These are phyloP conservation scores for Allantophomopsis cytisporea DNA, from an alignment of 2,329 filamentous ascomycete genomes.

Conservation along the genomic window DNA sequence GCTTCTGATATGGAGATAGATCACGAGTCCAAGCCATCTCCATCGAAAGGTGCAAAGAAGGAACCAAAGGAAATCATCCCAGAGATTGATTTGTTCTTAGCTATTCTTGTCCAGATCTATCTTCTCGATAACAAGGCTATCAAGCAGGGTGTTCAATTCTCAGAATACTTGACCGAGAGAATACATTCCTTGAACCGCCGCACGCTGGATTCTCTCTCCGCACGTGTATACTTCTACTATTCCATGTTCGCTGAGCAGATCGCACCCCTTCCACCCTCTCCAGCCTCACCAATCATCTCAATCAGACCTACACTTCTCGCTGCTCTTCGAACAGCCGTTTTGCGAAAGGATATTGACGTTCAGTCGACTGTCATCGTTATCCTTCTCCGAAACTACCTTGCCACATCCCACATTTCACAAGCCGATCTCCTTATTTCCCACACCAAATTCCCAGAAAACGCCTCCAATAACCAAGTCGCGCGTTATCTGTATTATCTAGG, in stretches of 20 bases:
- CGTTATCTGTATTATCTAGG: constrained; percentile 96
- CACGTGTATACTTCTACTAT: constrained; percentile 97
- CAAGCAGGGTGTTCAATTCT: constrained; percentile 73
- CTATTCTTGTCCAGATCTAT: constrained; percentile 75
- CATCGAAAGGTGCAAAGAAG: constrained; percentile 47
- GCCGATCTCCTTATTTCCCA: constrained; percentile 92
- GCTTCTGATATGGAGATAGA: constrained; percentile 64
- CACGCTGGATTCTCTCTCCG: constrained; percentile 84
- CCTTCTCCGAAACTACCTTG: constrained; percentile 87
- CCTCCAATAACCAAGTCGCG: constrained; percentile 95
- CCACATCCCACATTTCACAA: constrained; percentile 92
- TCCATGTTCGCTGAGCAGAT: constrained; percentile 90
- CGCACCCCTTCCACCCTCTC: constrained; percentile 74
- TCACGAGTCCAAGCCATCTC: constrained; percentile 35
- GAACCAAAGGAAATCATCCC: constrained; percentile 62
- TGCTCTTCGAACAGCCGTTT: constrained; percentile 84
- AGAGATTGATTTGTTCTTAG: constrained; percentile 80
- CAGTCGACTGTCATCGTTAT: constrained; percentile 93
- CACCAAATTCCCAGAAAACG: constrained; percentile 86
- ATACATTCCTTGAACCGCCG: constrained; percentile 84
- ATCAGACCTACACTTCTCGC: constrained; percentile 79
- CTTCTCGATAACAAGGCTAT: constrained; percentile 77
- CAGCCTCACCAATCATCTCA: constrained; percentile 72
- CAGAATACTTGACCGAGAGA: constrained; percentile 66
- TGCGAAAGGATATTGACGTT: constrained; percentile 95